Evolutionary conservation across 352 stramenopile species (phyloP).

Genomic region (Pythium brassicae): DNA sequence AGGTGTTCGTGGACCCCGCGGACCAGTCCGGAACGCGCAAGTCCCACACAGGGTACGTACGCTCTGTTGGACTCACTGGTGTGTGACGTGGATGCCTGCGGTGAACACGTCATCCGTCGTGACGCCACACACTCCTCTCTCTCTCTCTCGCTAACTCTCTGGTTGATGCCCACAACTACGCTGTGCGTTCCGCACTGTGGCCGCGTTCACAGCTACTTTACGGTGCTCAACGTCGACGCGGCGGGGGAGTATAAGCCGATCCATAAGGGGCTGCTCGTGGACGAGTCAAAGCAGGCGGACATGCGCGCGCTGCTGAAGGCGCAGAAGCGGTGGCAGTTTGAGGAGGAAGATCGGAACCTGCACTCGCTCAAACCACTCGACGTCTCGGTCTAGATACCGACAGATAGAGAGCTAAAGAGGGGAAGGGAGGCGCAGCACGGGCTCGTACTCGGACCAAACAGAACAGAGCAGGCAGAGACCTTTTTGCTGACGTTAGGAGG

Average conservation of each 20-base stretch:
- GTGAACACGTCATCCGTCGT: too few relatives aligned
- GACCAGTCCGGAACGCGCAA: constrained; percentile 31
- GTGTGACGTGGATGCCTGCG: too few relatives aligned
- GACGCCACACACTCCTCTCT: too few relatives aligned
- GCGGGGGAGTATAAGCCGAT: constrained; percentile 45
- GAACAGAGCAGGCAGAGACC: too few relatives aligned
- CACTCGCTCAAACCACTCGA: constrained; percentile 45
- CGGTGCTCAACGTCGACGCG: constrained; percentile 49
- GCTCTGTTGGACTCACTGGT: too few relatives aligned
- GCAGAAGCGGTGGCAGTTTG: constrained; percentile 61
- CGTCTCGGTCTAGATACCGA: constrained; percentile 14
- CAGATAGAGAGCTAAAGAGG: too few relatives aligned
- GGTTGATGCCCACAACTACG: too few relatives aligned
- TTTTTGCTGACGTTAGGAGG: too few relatives aligned
- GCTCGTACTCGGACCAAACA: too few relatives aligned
- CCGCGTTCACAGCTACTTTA: constrained; percentile 41
- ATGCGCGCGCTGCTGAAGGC: constrained; percentile 64
- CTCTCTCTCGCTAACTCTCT: too few relatives aligned
- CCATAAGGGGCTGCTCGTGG: constrained; percentile 35
- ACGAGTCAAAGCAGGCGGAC: constrained; percentile 55
- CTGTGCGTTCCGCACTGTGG: too few relatives aligned
- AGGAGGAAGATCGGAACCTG: constrained; percentile 56
- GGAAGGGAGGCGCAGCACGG: too few relatives aligned
- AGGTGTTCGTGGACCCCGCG: constrained; percentile 52
- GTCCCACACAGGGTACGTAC: constrained; percentile 48